These are phyloP conservation scores for Aspergillus diversus DNA, from an alignment of 495 filamentous ascomycete genomes.

Conservation along the genomic window DNA sequence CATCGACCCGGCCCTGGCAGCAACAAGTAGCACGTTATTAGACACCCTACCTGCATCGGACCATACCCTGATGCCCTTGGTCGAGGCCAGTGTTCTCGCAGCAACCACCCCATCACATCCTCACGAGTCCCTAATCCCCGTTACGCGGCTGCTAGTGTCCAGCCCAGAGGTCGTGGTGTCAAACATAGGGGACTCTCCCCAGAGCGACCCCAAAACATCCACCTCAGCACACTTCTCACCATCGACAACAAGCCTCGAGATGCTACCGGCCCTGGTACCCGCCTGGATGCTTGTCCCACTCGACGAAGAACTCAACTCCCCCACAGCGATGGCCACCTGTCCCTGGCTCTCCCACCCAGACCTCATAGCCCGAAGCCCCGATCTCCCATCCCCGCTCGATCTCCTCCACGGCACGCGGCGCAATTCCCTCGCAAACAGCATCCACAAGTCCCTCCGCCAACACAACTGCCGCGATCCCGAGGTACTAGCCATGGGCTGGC, in stretches of 20 bases:
- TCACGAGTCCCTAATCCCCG: too few relatives aligned
- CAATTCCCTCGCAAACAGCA: constrained; percentile 22
- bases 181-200: background rate
- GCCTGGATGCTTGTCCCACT: background rate
- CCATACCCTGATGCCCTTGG: too few relatives aligned
- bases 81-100: too few relatives aligned
- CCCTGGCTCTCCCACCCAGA: background rate
- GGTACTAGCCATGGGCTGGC: constrained; percentile 16
- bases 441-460: constrained; percentile 16
- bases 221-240: background rate
- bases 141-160: too few relatives aligned
- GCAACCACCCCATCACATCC: too few relatives aligned
- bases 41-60: too few relatives aligned
- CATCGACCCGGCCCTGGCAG: too few relatives aligned
- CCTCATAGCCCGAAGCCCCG: background rate
- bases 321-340: background rate
- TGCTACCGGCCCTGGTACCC: background rate
- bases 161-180: too few relatives aligned
- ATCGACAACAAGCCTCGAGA: background rate
- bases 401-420: constrained; percentile 24
- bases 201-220: background rate
- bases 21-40: too few relatives aligned
- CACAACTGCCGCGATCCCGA: constrained; percentile 21
- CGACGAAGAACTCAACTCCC: background rate
- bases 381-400: constrained; percentile 21